These are phyloP conservation scores for Voacanga thouarsii DNA, from an alignment of 257 asterid genomes.

Conservation along the genomic window DNA sequence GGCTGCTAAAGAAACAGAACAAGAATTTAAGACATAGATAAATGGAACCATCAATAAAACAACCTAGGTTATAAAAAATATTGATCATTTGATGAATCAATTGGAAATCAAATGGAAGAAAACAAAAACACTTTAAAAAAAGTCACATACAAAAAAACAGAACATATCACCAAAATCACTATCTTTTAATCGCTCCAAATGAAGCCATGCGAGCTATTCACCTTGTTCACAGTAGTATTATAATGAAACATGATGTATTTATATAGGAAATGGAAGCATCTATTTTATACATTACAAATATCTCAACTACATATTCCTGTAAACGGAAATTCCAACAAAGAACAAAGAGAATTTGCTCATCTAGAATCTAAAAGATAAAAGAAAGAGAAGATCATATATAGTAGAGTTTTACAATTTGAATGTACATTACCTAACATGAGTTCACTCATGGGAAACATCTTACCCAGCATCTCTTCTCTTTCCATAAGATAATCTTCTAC, in stretches of 20 bases:
- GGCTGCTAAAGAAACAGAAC: not conserved
- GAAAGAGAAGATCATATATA: not conserved
- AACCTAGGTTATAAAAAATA: not conserved
- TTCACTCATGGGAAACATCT: slow-evolving; percentile 74
- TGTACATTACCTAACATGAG: slow-evolving; percentile 81
- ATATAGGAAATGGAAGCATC: not conserved
- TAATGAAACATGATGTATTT: not conserved
- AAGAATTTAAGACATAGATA: not conserved
- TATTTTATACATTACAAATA: not conserved
- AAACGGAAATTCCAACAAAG: not conserved
- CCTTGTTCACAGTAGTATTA: not conserved
- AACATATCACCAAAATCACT: not conserved
- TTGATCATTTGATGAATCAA: not conserved
- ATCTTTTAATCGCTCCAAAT: not conserved
- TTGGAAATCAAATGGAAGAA: not conserved
- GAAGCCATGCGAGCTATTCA: not conserved
- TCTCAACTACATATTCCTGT: not conserved
- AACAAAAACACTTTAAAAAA: not conserved
- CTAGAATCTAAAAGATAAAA: not conserved
- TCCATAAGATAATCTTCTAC: slow-evolving; percentile 89
- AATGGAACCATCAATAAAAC: not conserved
- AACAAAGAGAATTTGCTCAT: not conserved
- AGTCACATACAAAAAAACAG: not conserved
- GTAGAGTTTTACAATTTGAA: too few species aligned
- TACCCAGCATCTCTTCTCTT: slow-evolving; percentile 77